Percentiles rank a stretch among this genome's conserved stretches.
Conservation (phyloP, 1,139 yeast genomes). For the Saccharomyces hybrid region DNA sequence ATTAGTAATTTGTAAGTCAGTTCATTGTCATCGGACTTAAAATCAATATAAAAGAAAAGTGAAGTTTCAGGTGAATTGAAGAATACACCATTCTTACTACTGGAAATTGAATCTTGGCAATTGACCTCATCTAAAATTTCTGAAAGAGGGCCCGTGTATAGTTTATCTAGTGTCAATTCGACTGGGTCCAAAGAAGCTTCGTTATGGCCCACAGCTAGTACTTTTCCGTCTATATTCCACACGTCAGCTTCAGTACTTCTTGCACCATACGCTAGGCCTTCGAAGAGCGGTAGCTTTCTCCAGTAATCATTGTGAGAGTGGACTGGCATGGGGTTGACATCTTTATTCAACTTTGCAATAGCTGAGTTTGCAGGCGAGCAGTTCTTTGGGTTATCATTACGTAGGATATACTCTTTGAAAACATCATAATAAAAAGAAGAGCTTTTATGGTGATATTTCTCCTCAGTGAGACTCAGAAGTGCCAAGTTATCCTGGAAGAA, state of each 20-base stretch:
- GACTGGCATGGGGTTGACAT: conserved; percentile 40
- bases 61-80: conserved; percentile 38
- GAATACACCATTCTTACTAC: conserved; percentile 36
- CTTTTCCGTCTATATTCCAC: conserved; percentile 41
- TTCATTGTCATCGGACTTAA: conserved; percentile 38
- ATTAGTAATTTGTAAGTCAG: conserved; percentile 34
- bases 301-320: conserved; percentile 78
- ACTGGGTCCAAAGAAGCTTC: conserved; percentile 38
- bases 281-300: conserved; percentile 54
- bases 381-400: background rate
- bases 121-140: conserved; percentile 41
- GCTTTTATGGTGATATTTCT: background rate
- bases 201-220: conserved; percentile 64
- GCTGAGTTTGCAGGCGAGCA: conserved; percentile 14
- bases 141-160: conserved; percentile 50
- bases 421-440: conserved; percentile 15
- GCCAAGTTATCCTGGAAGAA: background rate
- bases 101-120: conserved; percentile 5
- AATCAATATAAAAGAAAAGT: conserved; percentile 41
- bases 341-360: conserved; percentile 37
- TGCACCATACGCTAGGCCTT: conserved; percentile 53
- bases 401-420: conserved; percentile 10
- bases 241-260: conserved; percentile 66
- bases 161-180: conserved; percentile 39
- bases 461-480: background rate